phyloP scores from a whole-genome alignment of 768 basidiomycete species.

The Xerocomus brunneocitrinus region DNA sequence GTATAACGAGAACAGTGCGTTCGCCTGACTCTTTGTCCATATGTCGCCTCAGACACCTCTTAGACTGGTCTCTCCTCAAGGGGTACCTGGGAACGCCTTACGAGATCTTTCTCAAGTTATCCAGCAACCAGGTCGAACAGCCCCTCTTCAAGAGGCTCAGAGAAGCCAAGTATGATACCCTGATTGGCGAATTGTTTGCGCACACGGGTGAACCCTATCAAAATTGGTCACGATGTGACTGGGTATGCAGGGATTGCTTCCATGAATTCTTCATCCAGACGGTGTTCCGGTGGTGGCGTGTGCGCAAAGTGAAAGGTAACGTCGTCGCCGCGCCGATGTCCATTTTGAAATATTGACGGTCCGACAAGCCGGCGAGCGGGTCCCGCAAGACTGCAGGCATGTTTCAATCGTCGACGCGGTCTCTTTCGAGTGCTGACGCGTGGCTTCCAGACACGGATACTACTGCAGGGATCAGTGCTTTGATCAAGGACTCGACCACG shows the following conservation, averaged over 20 bases:
- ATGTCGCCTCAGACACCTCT: neutral
- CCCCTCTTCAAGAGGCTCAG: constrained; percentile 5
- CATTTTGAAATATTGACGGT: neutral
- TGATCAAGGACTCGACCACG: constrained; percentile 7
- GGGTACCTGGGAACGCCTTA: neutral
- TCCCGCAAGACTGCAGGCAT: constrained; percentile 7
- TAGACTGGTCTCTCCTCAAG: constrained; percentile 14
- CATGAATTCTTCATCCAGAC: constrained; percentile 4
- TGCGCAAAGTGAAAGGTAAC: constrained; percentile 7
- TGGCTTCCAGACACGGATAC: constrained; percentile 7
- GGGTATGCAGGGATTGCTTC: constrained; percentile 6
- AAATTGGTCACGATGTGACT: constrained; percentile 8
- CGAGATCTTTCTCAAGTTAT: neutral
- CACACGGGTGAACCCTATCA: constrained; percentile 1
- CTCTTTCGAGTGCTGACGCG: neutral
- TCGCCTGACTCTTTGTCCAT: neutral
- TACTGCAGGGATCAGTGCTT: constrained; percentile 12
- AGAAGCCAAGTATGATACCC: constrained; percentile 1
- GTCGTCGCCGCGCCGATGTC: too few relatives aligned
- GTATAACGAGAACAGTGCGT: constrained; percentile 13
- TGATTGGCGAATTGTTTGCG: constrained; percentile 9
- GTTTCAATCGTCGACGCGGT: neutral
- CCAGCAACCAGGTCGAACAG: constrained; percentile 1
- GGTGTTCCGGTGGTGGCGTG: constrained; percentile 11
- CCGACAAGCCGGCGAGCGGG: neutral